phyloP scores from a whole-genome alignment of 1,139 yeast species.

The Taphrina pruni region DNA sequence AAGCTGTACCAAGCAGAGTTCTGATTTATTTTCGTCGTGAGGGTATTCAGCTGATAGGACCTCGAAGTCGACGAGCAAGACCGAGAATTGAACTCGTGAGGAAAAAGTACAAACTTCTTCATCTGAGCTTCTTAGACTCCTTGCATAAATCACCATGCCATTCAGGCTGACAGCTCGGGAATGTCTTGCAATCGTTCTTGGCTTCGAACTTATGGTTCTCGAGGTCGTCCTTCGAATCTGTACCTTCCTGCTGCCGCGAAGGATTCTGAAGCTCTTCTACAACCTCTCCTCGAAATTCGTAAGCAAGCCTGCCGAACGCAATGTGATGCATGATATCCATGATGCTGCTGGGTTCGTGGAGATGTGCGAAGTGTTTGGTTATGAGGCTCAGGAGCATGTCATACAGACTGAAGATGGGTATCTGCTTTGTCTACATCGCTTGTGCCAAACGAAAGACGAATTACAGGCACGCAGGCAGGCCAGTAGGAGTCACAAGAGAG shows the following conservation, averaged over 20 bases:
- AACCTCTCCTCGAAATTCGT: slow-evolving; percentile 41
- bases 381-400: slow-evolving; percentile 72
- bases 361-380: slow-evolving; percentile 68
- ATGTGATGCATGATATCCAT: slow-evolving; percentile 51
- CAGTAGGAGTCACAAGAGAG: slow-evolving; percentile 10
- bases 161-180: slow-evolving; percentile 35
- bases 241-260: slow-evolving; percentile 43
- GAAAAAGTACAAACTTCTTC: too few species aligned
- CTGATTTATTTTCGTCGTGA: too few species aligned
- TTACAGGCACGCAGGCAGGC: slow-evolving; percentile 20
- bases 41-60: too few species aligned
- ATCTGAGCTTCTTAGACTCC: too few species aligned
- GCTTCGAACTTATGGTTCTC: slow-evolving; percentile 44
- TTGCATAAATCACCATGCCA: neutral
- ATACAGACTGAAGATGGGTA: slow-evolving; percentile 66
- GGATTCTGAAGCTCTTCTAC: slow-evolving; percentile 42
- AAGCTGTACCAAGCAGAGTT: too few species aligned
- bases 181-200: slow-evolving; percentile 43
- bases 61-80: too few species aligned
- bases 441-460: slow-evolving; percentile 56
- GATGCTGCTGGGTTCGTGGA: slow-evolving; percentile 60
- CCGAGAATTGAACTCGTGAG: too few species aligned
- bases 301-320: slow-evolving; percentile 43
- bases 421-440: slow-evolving; percentile 61
- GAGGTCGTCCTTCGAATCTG: slow-evolving; percentile 44